Conservation (phyloP, 2,329 filamentous ascomycete genomes). For the Cladobotryum mycophilum region DNA sequence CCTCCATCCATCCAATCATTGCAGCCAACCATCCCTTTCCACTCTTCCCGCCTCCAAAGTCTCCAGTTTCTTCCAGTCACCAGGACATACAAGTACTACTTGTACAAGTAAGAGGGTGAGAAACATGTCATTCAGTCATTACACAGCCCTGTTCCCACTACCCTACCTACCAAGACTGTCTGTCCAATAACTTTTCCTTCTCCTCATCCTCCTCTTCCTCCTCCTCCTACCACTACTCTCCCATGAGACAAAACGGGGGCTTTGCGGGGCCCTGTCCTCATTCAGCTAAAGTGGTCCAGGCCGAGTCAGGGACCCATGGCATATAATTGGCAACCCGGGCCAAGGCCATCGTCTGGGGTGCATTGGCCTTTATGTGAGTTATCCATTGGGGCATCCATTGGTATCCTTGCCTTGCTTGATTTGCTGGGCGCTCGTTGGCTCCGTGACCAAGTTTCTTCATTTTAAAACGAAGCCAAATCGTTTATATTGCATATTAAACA, state of each 20-base stretch:
- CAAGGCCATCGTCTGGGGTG: slow-evolving; percentile 14
- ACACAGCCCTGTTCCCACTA: too few relatives aligned
- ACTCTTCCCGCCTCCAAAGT: too few relatives aligned
- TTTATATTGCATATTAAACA: too few relatives aligned
- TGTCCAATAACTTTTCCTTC: too few relatives aligned
- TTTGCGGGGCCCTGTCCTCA: neutral
- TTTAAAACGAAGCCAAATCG: too few relatives aligned
- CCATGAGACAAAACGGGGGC: neutral
- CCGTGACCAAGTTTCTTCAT: too few relatives aligned
- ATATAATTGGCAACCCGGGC: slow-evolving; percentile 13
- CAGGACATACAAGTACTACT: too few relatives aligned
- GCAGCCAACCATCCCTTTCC: too few relatives aligned
- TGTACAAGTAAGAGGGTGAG: too few relatives aligned
- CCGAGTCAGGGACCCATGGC: slow-evolving; percentile 12
- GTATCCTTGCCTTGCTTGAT: neutral
- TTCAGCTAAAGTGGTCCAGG: neutral
- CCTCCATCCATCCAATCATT: neutral
- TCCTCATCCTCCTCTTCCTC: neutral
- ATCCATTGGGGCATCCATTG: neutral
- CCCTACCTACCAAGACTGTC: too few relatives aligned
- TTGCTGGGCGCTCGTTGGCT: neutral
- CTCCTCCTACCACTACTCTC: neutral
- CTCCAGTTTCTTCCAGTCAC: neutral
- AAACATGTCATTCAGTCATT: too few relatives aligned
- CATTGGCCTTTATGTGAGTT: slow-evolving; percentile 3